Evolutionary conservation across 495 filamentous ascomycete species (phyloP).

Genomic region (Schizothecium vesticola): DNA sequence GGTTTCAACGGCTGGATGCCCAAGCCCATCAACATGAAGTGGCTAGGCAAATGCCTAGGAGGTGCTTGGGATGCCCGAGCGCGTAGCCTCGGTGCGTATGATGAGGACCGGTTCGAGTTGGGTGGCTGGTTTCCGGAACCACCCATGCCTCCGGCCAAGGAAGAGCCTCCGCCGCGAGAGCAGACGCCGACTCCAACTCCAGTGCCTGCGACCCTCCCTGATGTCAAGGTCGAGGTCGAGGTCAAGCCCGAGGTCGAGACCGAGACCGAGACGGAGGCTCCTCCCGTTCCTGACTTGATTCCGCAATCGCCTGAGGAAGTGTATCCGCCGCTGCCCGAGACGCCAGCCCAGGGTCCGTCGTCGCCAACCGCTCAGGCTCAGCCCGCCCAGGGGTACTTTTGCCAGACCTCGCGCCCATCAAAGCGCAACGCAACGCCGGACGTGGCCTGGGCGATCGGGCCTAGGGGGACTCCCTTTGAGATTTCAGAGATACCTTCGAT

Average conservation of each 20-base stretch:
- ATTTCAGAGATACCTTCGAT: not conserved
- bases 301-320: not conserved
- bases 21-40: constrained; percentile 60
- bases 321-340: constrained; percentile 4
- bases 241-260: not conserved
- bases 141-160: not conserved
- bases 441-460: not conserved
- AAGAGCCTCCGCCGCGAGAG: not conserved
- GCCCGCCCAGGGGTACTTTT: not conserved
- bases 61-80: constrained; percentile 13
- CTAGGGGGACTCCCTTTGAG: not conserved
- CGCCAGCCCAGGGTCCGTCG: not conserved
- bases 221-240: not conserved
- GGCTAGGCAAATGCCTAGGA: constrained; percentile 9
- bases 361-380: not conserved
- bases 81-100: constrained; percentile 9
- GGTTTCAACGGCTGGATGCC: constrained; percentile 71
- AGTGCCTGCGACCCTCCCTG: not conserved
- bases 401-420: not conserved
- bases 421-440: not conserved
- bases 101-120: constrained; percentile 14
- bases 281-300: not conserved
- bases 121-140: constrained; percentile 20
- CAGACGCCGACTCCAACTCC: not conserved
- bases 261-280: not conserved